Conservation (phyloP, 2,329 filamentous ascomycete genomes). For the Cladosporium colombiae region DNA sequence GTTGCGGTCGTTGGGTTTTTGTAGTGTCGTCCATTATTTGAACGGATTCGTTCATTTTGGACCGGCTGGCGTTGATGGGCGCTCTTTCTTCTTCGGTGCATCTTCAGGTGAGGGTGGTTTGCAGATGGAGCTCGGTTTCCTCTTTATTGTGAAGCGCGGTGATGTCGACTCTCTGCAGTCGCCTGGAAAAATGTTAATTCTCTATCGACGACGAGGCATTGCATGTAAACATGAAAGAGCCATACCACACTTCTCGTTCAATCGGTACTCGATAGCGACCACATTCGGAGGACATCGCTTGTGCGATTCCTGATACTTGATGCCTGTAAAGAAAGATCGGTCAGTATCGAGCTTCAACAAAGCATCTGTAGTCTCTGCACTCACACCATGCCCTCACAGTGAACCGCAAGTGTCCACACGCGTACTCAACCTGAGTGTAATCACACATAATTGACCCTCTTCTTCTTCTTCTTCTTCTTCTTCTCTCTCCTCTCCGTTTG, state of each 20-base stretch:
- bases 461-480: neutral
- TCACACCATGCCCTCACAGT: slow-evolving; percentile 58
- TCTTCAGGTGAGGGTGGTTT: slow-evolving; percentile 1
- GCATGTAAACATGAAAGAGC: neutral
- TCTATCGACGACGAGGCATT: neutral
- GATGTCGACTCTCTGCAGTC: slow-evolving; percentile 23
- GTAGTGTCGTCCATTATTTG: neutral
- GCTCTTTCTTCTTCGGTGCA: slow-evolving; percentile 10
- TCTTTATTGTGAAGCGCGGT: slow-evolving; percentile 10
- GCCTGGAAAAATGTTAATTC: slow-evolving; percentile 10
- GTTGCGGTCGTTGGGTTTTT: neutral
- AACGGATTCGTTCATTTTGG: neutral
- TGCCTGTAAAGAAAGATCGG: slow-evolving; percentile 26
- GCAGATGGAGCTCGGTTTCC: neutral
- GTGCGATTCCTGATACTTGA: slow-evolving; percentile 55
- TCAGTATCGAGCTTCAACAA: slow-evolving; percentile 3
- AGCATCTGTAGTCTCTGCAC: neutral
- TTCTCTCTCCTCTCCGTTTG: neutral
- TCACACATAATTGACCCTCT: slow-evolving; percentile 53
- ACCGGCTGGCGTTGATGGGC: slow-evolving; percentile 1
- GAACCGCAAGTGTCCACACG: slow-evolving; percentile 57
- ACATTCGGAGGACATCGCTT: slow-evolving; percentile 58
- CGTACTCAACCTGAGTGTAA: slow-evolving; percentile 60
- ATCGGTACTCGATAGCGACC: slow-evolving; percentile 53
- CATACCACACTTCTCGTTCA: slow-evolving; percentile 51